Percentiles rank a stretch among this genome's conserved stretches.
Conservation (phyloP, 306 rosid genomes). For the Medicago arabica region DNA sequence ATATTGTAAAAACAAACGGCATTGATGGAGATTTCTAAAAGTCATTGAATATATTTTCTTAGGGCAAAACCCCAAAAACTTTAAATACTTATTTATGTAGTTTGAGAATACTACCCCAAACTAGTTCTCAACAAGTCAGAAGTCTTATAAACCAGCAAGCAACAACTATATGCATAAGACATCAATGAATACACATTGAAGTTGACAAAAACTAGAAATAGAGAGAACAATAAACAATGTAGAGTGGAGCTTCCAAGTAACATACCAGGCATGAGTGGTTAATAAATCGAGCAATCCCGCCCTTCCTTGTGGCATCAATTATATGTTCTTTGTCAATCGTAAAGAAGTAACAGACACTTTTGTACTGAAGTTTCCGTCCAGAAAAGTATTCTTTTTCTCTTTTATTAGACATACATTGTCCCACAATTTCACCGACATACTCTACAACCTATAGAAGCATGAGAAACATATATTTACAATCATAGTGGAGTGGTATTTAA, state of each 20-base stretch:
- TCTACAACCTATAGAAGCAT: slow-evolving; percentile 67
- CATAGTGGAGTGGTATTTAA: not conserved
- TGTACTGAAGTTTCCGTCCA: slow-evolving; percentile 71
- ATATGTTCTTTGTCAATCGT: slow-evolving; percentile 72
- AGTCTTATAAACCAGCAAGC: slow-evolving; percentile 8
- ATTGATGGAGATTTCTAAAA: slow-evolving; percentile 10
- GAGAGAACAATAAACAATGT: slow-evolving; percentile 9
- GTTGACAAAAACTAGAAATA: not conserved
- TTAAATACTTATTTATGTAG: not conserved
- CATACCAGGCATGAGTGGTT: slow-evolving; percentile 82
- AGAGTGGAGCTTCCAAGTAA: not conserved
- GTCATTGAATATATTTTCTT: slow-evolving; percentile 5
- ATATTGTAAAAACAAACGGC: not conserved
- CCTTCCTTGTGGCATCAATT: slow-evolving; percentile 78
- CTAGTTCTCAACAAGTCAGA: slow-evolving; percentile 11
- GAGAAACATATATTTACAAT: slow-evolving; percentile 23
- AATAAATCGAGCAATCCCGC: slow-evolving; percentile 81
- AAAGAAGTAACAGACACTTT: slow-evolving; percentile 82
- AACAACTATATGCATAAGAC: not conserved
- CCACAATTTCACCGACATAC: slow-evolving; percentile 80
- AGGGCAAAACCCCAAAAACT: slow-evolving; percentile 1
- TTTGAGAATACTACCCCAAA: not conserved
- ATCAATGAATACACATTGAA: not conserved
- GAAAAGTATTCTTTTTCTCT: slow-evolving; percentile 73
- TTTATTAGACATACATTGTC: slow-evolving; percentile 65